Percentiles rank a stretch among this genome's conserved stretches.
phyloP scores from a whole-genome alignment of 495 filamentous ascomycete species.

The Filosporella fistucella region DNA sequence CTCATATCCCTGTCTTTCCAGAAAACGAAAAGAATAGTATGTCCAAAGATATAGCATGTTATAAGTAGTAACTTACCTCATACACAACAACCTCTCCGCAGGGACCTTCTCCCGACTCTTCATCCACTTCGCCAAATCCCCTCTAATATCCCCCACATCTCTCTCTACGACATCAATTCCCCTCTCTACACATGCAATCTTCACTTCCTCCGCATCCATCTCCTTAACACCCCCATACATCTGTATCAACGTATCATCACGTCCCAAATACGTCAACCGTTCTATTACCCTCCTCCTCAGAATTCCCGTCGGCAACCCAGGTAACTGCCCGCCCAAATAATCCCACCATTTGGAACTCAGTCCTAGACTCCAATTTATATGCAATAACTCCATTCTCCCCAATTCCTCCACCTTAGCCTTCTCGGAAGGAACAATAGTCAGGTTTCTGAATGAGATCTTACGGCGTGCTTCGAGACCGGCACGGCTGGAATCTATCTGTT shows the following conservation, averaged over 20 bases:
- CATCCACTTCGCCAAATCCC: conserved; percentile 27
- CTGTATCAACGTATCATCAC: conserved; percentile 56
- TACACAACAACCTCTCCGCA: conserved; percentile 19
- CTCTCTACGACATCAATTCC: conserved; percentile 34
- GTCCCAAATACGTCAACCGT: conserved; percentile 45
- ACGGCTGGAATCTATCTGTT: conserved; percentile 58
- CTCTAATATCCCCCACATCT: conserved; percentile 20
- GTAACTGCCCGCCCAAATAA: conserved; percentile 28
- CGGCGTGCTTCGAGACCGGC: conserved; percentile 42
- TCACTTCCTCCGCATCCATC: conserved; percentile 50
- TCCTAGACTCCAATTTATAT: conserved; percentile 30
- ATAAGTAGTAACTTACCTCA: conserved; percentile 21
- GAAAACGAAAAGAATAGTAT: too few relatives aligned
- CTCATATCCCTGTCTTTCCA: too few relatives aligned
- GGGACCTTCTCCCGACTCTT: conserved; percentile 19
- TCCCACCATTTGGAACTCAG: conserved; percentile 44
- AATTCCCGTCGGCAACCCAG: conserved; percentile 29
- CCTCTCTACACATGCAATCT: conserved; percentile 49
- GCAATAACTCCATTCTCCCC: conserved; percentile 27
- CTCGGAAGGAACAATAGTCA: conserved; percentile 11
- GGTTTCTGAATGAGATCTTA: conserved; percentile 32
- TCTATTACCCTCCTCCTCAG: conserved; percentile 36
- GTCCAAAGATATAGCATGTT: too few relatives aligned
- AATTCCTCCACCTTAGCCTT: conserved; percentile 12
- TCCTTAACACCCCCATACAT: conserved; percentile 43